Base-by-base conservation (phyloP, 2,329 filamentous ascomycete species). In the Fusarium anguioides region DNA sequence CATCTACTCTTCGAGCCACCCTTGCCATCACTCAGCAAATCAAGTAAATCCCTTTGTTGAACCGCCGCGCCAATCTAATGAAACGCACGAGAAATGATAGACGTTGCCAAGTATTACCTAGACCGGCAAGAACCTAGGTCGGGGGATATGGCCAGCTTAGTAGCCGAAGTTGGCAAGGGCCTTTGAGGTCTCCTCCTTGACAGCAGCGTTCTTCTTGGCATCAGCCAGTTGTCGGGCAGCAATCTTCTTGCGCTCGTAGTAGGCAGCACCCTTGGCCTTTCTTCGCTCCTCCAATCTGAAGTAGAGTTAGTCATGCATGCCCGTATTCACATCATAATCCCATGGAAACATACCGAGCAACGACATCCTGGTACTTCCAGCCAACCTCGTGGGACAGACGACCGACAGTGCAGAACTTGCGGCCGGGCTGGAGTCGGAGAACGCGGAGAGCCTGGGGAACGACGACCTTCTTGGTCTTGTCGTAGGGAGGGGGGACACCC, bases 291-390 rank as follows among this genome's bases (percentile, higher is more conserved):
- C 96, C 80, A 99, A 90, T 85, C 96, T 98, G 78, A n/a, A 75
- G 62, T 49, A 45, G 44, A 64, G 64, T 75, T 68, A 74, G 64
- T 58, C 41, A 12, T 64, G 24, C 21, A n/a, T n/a, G n/a, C 29
- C 18, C 9, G 11, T n/a, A 12, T 29, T 29, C 27, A 12, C 7
- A 29, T 47, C 15, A 51, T 15, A 23, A 15, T 14, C 3, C 35
- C 20, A 36, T n/a, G 23, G 15, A 35, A 66, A 91, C 94, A 79
- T 86, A 98, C 94, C 93, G 94, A 79, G 91, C 91, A 86, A 99
- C 96, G 80, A 99, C 94, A 82, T 97, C 95, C 89, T 97, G 92
- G 91, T 99, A 98, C 88, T 99, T 99, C 96, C 96, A 99, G 86
- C 96, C 96, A 80, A 98, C 96, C 88, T 99, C 96, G 85, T 97